Evolutionary conservation across 176 grass and related monocot genomes (phyloP), one percentile per base, ranked within the genome.

Genomic region (Rhynchospora breviuscula): DNA sequence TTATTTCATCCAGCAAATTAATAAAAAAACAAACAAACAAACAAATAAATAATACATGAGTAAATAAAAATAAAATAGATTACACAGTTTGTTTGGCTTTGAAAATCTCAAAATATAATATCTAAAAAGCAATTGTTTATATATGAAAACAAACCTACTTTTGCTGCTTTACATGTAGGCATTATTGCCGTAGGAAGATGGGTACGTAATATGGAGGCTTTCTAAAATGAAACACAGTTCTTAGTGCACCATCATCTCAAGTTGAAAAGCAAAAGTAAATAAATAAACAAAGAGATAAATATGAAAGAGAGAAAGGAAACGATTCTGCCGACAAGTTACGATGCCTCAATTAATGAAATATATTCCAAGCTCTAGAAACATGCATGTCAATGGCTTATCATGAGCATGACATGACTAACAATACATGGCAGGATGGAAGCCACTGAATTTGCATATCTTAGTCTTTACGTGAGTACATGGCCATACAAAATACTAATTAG

Each of bases 301-400:
- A 14, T 23, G 59, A 81, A 81, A 46, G 5, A 47, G 31, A 63
- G 47, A 13, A 59, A 3, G 6, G 25, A 53, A 53, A 48, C 26
- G 48, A 51, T 67, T 65, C 80, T 82, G 80, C 80, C 80, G 80
- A 82, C 80, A 82, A 67, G 63, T 82, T 66, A 82, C 63, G 61
- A 47, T 48, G 59, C 54, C 6, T 26, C 4, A 49, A 62, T 51
- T 48, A 81, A 48, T 81, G 14, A 48, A 63, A 47, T 77, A 56
- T 77, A 76, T 56, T 67, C n/a, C 46, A 29, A 31, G 46, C 43
- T 67, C 63, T 65, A 65, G 35, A 65, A 81, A 53, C 62, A 59
- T 82, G 80, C 80, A 82, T 82, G 80, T 67, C 80, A 82, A 67
- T 65, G n/a, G 59, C 80, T 82, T 82, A 82, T 67, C 59, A 82